phyloP scores from a whole-genome alignment of 306 rosid genomes.

The Begonia masoniana region DNA sequence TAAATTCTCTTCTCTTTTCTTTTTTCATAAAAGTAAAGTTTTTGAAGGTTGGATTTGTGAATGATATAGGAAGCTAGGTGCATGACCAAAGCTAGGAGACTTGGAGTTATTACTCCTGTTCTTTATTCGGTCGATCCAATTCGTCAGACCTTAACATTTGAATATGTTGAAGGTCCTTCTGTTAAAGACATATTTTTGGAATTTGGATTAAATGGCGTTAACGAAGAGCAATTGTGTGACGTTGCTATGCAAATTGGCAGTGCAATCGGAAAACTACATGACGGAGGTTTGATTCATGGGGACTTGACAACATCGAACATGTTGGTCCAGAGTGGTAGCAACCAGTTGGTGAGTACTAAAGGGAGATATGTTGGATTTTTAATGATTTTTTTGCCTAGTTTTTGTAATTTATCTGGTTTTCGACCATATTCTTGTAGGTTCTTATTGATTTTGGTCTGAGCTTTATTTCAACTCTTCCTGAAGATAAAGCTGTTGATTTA shows the following conservation, averaged over 20 bases:
- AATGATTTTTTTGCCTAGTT: slow-evolving; percentile 4
- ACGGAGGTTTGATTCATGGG: slow-evolving; percentile 79
- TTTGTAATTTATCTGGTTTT: slow-evolving; percentile 11
- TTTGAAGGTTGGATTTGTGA: too few species aligned
- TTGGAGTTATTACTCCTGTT: slow-evolving; percentile 66
- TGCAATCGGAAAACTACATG: slow-evolving; percentile 72
- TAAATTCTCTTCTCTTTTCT: too few species aligned
- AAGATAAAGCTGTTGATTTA: slow-evolving; percentile 89
- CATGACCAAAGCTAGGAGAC: slow-evolving; percentile 80
- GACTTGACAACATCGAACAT: slow-evolving; percentile 88
- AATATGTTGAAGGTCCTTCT: slow-evolving; percentile 59
- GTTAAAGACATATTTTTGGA: slow-evolving; percentile 68
- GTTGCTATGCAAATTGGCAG: slow-evolving; percentile 67
- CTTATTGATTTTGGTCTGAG: slow-evolving; percentile 86
- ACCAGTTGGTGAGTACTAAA: slow-evolving; percentile 49
- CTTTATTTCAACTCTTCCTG: slow-evolving; percentile 76
- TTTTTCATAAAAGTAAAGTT: too few species aligned
- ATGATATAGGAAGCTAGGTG: slow-evolving; percentile 76
- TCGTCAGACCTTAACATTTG: slow-evolving; percentile 56
- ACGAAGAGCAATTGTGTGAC: slow-evolving; percentile 29
- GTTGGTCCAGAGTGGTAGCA: slow-evolving; percentile 40
- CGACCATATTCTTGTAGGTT: slow-evolving; percentile 27
- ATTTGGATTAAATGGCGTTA: slow-evolving; percentile 32
- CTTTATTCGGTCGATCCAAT: slow-evolving; percentile 54
- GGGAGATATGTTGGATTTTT: slow-evolving; percentile 1